Evolutionary conservation across 2,329 filamentous ascomycete species (phyloP), one percentile per base, ranked within the genome.

Genomic region (Sporothrix inflata): DNA sequence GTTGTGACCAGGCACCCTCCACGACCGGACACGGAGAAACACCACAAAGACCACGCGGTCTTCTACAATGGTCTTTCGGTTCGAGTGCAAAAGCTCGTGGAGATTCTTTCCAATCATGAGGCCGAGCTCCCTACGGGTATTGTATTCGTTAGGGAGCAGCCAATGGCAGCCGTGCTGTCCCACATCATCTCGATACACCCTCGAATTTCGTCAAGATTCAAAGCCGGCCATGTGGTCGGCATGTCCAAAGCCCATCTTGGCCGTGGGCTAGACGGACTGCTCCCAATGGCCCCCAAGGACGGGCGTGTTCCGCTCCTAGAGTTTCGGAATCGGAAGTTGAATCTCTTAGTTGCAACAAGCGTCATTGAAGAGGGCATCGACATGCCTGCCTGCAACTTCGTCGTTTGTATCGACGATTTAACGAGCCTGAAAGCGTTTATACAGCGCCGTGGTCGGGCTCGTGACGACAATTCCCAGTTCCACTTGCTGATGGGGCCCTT

Each of bases 331-430:
- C 87, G 88, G 1, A 83, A 81, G 68, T 81, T 86, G 70, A 90
- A 88, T 73, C 81, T 91, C 24, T 80, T 92, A 4, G 81, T 92
- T 57, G 87, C 88, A 8, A 92, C 90, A 0, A 88, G 84, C 73
- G 89, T 92, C 0, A 80, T 91, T 1, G 89, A 91, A 76, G 90
- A 92, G 77, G 90, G 90, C 0, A 90, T 92, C 61, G 90, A 92
- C 75, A 85, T 92, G 6, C 88, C 88, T 0, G 87, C 85, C 6
- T 89, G 90, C 80, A 89, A 90, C 73, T 78, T 90, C 7, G 86
- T 91, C 30, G 80, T 89, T 49, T 89, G 88, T 76, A 89, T 87
- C 71, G 85, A 88, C 73, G 85, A 88, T 74, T 84, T 84, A 3
- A 76, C 75, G 16, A 87, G 83, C 45, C 80, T 86, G n/a, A 88